Conservation (phyloP, 768 basidiomycete genomes). For the Leccinum rimulosum region DNA sequence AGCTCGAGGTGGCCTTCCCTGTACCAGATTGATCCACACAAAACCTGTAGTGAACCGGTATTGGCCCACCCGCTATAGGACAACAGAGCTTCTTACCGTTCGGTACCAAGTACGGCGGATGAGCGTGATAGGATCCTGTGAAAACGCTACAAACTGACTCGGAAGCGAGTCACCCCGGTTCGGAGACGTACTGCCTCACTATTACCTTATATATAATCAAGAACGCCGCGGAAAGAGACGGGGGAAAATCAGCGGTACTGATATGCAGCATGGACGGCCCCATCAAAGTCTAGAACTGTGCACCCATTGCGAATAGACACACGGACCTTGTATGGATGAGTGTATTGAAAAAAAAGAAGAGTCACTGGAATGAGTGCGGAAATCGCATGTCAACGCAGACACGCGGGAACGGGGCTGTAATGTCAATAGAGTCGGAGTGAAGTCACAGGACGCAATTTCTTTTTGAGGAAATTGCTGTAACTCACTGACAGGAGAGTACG, state of each 20-base stretch:
- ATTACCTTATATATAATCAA: constrained; percentile 12
- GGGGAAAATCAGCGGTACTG: neutral
- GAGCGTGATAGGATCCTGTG: constrained; percentile 6
- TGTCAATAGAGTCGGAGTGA: constrained; percentile 15
- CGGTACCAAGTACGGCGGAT: neutral
- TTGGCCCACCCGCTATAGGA: neutral
- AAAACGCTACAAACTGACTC: constrained; percentile 11
- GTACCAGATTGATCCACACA: neutral
- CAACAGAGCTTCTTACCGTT: neutral
- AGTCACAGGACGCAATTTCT: constrained; percentile 11
- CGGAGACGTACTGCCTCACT: constrained; percentile 14
- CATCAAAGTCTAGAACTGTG: neutral
- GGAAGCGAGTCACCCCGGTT: constrained; percentile 10
- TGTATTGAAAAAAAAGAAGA: neutral
- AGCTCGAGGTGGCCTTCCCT: too few relatives aligned
- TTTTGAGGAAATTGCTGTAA: constrained; percentile 22
- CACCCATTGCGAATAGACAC: neutral
- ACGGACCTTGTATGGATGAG: neutral
- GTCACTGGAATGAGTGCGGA: constrained; percentile 13
- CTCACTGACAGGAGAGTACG: constrained; percentile 17
- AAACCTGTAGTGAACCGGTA: neutral
- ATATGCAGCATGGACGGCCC: neutral
- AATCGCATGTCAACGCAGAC: constrained; percentile 16
- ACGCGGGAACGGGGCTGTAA: constrained; percentile 25
- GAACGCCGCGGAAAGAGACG: constrained; percentile 8